Percentiles rank a stretch among this genome's conserved stretches.
These are phyloP conservation scores for Phytophthora lateralis DNA, from an alignment of 352 stramenopile genomes.

Conservation along the genomic window DNA sequence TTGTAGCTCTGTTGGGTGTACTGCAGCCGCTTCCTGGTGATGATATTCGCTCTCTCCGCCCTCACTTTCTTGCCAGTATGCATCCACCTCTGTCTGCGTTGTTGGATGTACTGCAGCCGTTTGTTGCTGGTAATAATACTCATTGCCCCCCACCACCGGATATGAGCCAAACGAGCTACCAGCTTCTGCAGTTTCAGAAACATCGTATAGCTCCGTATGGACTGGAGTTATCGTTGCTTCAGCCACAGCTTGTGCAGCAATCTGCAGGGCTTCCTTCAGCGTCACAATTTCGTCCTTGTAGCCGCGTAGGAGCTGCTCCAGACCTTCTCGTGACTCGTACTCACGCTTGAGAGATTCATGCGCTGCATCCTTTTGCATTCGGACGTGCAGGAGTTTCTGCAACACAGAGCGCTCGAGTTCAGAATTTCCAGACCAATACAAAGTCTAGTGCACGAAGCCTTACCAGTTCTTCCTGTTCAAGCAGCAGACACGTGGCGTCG, in stretches of 20 bases:
- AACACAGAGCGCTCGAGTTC: background rate
- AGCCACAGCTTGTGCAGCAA: constrained; percentile 63
- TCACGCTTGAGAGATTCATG: constrained; percentile 69
- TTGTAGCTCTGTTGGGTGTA: constrained; percentile 8
- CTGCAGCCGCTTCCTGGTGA: constrained; percentile 15
- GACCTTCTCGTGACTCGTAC: constrained; percentile 47
- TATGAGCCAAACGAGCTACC: constrained; percentile 10
- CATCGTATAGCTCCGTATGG: background rate
- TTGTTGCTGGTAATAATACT: constrained; percentile 6
- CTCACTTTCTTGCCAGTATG: constrained; percentile 13
- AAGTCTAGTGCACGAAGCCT: background rate
- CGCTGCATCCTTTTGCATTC: constrained; percentile 49
- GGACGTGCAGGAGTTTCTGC: constrained; percentile 49
- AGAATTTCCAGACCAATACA: background rate
- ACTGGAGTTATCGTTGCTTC: constrained; percentile 34
- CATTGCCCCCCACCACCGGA: background rate
- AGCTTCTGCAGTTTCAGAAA: constrained; percentile 2
- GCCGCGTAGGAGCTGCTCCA: constrained; percentile 60
- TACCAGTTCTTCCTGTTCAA: constrained; percentile 64
- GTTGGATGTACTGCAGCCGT: constrained; percentile 15
- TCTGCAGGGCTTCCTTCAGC: constrained; percentile 75
- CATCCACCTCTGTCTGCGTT: constrained; percentile 1
- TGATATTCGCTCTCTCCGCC: constrained; percentile 6
- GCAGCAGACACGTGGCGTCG: constrained; percentile 36
- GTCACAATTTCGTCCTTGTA: constrained; percentile 83